These are phyloP conservation scores for Arthroderma uncinatum DNA, from an alignment of 2,329 filamentous ascomycete genomes.

Conservation along the genomic window DNA sequence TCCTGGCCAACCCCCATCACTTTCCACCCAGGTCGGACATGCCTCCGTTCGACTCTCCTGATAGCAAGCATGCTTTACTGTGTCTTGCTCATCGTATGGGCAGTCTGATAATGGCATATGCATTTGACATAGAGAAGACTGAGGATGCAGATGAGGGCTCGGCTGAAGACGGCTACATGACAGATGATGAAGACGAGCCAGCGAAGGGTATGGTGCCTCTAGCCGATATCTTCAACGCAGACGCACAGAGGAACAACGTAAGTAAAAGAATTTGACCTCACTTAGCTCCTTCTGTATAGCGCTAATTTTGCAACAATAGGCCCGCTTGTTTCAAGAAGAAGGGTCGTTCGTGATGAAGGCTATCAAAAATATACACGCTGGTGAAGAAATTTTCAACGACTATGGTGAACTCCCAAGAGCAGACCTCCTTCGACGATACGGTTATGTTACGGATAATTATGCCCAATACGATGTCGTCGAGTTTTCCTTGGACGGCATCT, in stretches of 20 bases:
- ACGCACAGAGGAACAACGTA: slow-evolving; percentile 71
- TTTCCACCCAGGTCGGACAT: slow-evolving; percentile 33
- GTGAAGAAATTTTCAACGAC: slow-evolving; percentile 76
- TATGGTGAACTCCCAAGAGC: slow-evolving; percentile 75
- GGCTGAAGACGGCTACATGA: slow-evolving; percentile 39
- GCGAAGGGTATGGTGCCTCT: slow-evolving; percentile 83
- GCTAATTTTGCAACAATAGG: slow-evolving; percentile 23
- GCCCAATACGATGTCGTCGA: slow-evolving; percentile 73
- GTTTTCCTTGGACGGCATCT: slow-evolving; percentile 53
- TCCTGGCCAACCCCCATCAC: slow-evolving; percentile 30
- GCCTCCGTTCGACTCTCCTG: slow-evolving; percentile 30
- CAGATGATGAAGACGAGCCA: slow-evolving; percentile 56
- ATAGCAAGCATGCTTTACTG: slow-evolving; percentile 39
- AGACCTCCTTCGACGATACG: slow-evolving; percentile 73
- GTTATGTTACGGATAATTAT: slow-evolving; percentile 73
- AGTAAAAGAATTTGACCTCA: slow-evolving; percentile 18
- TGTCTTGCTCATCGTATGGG: slow-evolving; percentile 66
- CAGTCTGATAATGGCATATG: slow-evolving; percentile 83
- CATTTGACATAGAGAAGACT: slow-evolving; percentile 61
- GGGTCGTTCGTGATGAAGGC: not conserved
- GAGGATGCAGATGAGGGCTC: slow-evolving; percentile 42
- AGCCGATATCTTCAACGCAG: slow-evolving; percentile 80
- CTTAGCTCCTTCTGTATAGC: not conserved
- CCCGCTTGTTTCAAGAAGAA: slow-evolving; percentile 51
- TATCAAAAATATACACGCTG: slow-evolving; percentile 22